Evolutionary conservation across 495 filamentous ascomycete genomes (phyloP).

Genomic region (Thermochaetoides thermophila): DNA sequence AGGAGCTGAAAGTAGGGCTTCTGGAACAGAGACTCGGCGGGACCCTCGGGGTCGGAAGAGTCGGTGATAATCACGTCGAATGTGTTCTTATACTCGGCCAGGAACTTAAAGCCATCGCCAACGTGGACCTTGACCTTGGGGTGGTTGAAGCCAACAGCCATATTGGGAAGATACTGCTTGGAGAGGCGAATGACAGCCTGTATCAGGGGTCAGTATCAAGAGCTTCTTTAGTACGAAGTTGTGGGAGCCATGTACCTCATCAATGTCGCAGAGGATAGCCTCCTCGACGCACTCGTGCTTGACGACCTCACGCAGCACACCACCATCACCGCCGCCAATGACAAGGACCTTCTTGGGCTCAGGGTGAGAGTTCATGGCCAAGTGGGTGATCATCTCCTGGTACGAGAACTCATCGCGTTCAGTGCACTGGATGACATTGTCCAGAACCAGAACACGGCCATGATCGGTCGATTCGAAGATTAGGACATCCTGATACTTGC

Average conservation of each 20-base stretch:
- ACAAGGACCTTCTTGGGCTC: slow-evolving; percentile 96
- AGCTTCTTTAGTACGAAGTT: no score
- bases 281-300: slow-evolving; percentile 92
- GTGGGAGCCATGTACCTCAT: no score
- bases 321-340: slow-evolving; percentile 93
- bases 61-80: slow-evolving; percentile 99
- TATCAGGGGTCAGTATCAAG: slow-evolving; percentile 4
- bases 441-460: slow-evolving; percentile 90
- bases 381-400: slow-evolving; percentile 99
- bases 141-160: slow-evolving; percentile 86
- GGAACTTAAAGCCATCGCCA: slow-evolving; percentile 96
- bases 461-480: slow-evolving; percentile 96
- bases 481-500: slow-evolving; percentile 95
- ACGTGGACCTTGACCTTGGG: slow-evolving; percentile 82
- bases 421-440: slow-evolving; percentile 97
- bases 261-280: slow-evolving; percentile 94
- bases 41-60: slow-evolving; percentile 91
- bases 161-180: slow-evolving; percentile 93
- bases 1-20: slow-evolving; percentile 97
- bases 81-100: slow-evolving; percentile 79
- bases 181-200: slow-evolving; percentile 94
- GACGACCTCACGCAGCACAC: slow-evolving; percentile 92
- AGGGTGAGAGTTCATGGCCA: slow-evolving; percentile 97
- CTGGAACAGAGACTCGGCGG: slow-evolving; percentile 91
- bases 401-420: slow-evolving; percentile 98